These are phyloP conservation scores for Carnegiea gigantea DNA, from an alignment of 179 eudicot genomes.

Conservation along the genomic window DNA sequence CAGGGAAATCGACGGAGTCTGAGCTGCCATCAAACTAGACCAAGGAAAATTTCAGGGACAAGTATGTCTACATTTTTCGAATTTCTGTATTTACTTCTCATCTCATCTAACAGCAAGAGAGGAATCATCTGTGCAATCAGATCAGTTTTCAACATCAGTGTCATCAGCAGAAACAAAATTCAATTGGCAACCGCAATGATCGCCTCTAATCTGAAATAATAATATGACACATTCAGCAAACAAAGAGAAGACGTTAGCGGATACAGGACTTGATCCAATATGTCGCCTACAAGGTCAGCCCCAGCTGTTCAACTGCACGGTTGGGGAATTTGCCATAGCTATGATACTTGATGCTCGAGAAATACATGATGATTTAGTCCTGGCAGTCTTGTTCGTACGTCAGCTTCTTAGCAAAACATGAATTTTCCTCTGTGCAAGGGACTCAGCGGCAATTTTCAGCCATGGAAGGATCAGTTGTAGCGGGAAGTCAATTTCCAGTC, in stretches of 20 bases:
- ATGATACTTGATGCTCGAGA: slow-evolving; percentile 6
- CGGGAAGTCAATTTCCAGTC: background rate
- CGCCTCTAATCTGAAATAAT: slow-evolving; percentile 24
- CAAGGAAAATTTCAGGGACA: background rate
- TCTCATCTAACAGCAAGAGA: slow-evolving; percentile 22
- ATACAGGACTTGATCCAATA: slow-evolving; percentile 1
- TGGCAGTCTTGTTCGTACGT: slow-evolving; percentile 16
- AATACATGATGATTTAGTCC: background rate
- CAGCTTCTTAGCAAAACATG: slow-evolving; percentile 5
- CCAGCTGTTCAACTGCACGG: background rate
- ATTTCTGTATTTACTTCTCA: slow-evolving; percentile 1
- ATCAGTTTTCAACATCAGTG: slow-evolving; percentile 18
- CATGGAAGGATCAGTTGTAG: background rate
- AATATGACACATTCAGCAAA: slow-evolving; percentile 19
- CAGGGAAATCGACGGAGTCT: background rate
- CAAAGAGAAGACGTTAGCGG: slow-evolving; percentile 19
- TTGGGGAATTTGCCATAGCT: background rate
- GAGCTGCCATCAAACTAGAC: background rate
- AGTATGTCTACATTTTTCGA: background rate
- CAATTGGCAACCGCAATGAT: slow-evolving; percentile 18
- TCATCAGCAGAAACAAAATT: slow-evolving; percentile 29
- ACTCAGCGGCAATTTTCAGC: background rate
- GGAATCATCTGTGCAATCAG: slow-evolving; percentile 27
- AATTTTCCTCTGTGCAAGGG: background rate
- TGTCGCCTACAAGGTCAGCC: slow-evolving; percentile 15